Conservation (phyloP, 2,329 filamentous ascomycete species). For the Verticillium tricorpus region DNA sequence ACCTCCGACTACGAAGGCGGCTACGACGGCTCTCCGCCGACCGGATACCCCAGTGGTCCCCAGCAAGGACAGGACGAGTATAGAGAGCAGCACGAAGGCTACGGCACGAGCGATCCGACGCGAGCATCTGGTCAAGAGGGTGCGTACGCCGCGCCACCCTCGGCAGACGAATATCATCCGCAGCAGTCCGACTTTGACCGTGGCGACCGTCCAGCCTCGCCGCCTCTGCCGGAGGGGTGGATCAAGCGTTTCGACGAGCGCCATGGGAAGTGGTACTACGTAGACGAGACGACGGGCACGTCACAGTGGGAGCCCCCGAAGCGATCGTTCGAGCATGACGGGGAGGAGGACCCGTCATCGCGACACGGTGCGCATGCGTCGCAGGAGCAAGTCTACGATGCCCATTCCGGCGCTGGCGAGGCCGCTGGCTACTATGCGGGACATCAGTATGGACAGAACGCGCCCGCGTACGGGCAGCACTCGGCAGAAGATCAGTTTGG, state of each 20-base stretch:
- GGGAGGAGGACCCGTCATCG: background rate
- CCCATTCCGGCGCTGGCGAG: conserved; percentile 2
- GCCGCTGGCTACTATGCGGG: conserved; percentile 8
- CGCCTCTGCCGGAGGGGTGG: conserved; percentile 50
- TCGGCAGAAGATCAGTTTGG: background rate
- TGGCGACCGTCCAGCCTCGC: conserved; percentile 20
- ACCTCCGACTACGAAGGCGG: conserved; percentile 4
- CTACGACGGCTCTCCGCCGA: conserved; percentile 11
- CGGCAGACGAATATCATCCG: conserved; percentile 3
- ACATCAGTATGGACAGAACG: background rate
- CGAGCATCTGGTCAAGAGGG: background rate
- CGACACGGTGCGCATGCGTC: background rate
- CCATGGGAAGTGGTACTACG: conserved; percentile 52
- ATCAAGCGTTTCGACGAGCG: conserved; percentile 49
- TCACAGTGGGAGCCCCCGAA: conserved; percentile 49
- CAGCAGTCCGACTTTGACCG: conserved; percentile 6
- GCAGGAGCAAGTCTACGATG: background rate
- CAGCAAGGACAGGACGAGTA: conserved; percentile 12
- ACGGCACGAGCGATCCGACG: conserved; percentile 9
- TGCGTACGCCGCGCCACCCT: conserved; percentile 12
- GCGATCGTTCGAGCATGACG: background rate
- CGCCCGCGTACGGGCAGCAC: background rate
- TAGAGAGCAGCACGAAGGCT: conserved; percentile 7
- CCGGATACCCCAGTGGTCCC: conserved; percentile 11
- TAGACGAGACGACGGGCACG: conserved; percentile 50